Percentiles rank a stretch among this genome's conserved stretches.
Conservation (phyloP, 306 rosid species). For the Sphenostylis stenocarpa region DNA sequence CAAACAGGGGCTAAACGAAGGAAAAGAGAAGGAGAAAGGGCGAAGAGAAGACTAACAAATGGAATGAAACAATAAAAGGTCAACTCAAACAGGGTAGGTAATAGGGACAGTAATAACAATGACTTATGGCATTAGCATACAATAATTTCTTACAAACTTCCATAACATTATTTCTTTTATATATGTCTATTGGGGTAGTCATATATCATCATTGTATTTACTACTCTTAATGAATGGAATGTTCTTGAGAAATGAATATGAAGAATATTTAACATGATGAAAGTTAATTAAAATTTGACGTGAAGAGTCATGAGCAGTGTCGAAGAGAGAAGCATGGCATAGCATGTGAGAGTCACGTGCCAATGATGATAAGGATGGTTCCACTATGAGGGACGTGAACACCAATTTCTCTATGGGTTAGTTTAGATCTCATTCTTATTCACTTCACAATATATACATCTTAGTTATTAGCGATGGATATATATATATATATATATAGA, state of each 20-base stretch:
- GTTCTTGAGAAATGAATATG: background rate
- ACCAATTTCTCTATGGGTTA: background rate
- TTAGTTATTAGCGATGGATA: too few relatives aligned
- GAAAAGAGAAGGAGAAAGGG: background rate
- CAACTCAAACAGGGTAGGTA: constrained; percentile 3
- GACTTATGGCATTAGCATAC: background rate
- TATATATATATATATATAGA: too few relatives aligned
- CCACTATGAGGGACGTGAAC: background rate
- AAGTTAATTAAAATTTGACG: background rate
- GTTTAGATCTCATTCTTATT: too few relatives aligned
- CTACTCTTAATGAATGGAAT: background rate
- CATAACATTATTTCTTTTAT: too few relatives aligned
- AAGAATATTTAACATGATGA: background rate
- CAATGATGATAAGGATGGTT: background rate
- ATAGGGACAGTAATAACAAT: background rate
- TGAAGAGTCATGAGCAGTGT: background rate
- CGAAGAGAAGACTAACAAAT: background rate
- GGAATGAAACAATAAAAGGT: background rate
- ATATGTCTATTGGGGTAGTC: too few relatives aligned
- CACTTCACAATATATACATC: too few relatives aligned
- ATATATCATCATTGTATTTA: background rate
- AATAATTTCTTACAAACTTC: too few relatives aligned
- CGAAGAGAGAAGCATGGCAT: background rate
- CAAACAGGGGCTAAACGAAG: background rate
- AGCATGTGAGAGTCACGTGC: constrained; percentile 38